A percentile compares a stretch with the other conserved stretches of the same genome.
Evolutionary conservation across 306 rosid genomes (phyloP).

Genomic region (Trifolium pratense): DNA sequence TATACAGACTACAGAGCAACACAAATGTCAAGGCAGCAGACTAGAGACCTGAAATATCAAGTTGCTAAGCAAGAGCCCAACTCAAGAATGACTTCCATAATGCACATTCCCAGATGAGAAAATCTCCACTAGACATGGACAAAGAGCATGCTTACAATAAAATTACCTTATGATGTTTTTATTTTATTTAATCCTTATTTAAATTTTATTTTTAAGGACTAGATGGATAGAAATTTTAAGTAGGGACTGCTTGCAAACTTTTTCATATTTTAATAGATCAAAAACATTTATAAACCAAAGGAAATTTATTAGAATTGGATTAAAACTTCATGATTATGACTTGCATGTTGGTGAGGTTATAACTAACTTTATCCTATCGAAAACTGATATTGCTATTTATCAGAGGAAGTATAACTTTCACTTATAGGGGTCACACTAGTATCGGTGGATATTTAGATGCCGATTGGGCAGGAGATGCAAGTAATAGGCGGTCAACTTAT

Average conservation of each 20-base stretch:
- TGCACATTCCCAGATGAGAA: neutral
- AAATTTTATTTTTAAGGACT: neutral
- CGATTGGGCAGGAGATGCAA: neutral
- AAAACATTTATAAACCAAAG: constrained; percentile 10
- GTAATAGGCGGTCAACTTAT: neutral
- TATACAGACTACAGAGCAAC: neutral
- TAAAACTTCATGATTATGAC: no score
- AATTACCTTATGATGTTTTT: constrained; percentile 1
- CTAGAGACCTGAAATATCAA: constrained; percentile 18
- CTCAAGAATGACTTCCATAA: constrained; percentile 12
- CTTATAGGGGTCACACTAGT: neutral
- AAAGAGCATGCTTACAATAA: neutral
- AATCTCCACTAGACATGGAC: neutral
- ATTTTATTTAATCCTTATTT: constrained; percentile 7
- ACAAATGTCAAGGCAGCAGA: constrained; percentile 17
- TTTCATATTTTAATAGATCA: neutral
- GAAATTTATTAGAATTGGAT: neutral
- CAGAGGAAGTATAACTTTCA: neutral
- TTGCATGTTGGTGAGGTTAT: no score
- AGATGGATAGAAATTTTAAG: neutral
- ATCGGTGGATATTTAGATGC: neutral
- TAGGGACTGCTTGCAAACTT: neutral
- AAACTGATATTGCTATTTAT: no score
- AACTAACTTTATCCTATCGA: no score
- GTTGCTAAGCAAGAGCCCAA: constrained; percentile 17